These are phyloP conservation scores for Cyberlindnera japonica DNA, from an alignment of 805 yeast genomes.

Conservation along the genomic window DNA sequence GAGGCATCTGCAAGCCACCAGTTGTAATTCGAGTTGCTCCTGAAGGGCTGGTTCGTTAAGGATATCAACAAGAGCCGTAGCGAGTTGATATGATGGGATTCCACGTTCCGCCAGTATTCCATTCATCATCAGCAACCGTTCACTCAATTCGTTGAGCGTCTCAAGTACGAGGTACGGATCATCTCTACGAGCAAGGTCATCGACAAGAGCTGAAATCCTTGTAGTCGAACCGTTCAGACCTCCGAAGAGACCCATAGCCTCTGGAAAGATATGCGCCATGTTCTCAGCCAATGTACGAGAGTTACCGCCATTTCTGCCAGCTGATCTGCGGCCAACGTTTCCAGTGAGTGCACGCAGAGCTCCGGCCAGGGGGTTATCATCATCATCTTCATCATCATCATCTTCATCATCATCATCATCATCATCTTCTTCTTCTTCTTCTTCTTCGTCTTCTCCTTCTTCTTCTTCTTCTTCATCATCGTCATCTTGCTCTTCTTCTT, in stretches of 20 bases:
- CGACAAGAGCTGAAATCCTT: conserved; percentile 25
- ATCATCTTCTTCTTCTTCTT: conserved; percentile 23
- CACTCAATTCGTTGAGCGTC: conserved; percentile 61
- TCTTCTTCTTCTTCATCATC: conserved; percentile 25
- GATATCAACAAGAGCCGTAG: conserved; percentile 52
- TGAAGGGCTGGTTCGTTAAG: conserved; percentile 53
- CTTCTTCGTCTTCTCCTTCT: conserved; percentile 23
- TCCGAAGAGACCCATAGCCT: conserved; percentile 33
- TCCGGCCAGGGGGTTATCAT: conserved; percentile 25
- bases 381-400: conserved; percentile 19
- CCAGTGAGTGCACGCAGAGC: conserved; percentile 27
- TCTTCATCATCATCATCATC: conserved; percentile 27
- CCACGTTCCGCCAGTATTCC: conserved; percentile 56
- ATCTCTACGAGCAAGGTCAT: conserved; percentile 28
- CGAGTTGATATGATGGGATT: conserved; percentile 56
- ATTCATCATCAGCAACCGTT: conserved; percentile 64
- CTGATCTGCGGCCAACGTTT: conserved; percentile 15
- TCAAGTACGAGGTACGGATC: conserved; percentile 63
- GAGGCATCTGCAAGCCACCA: conserved; percentile 79
- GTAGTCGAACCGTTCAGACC: conserved; percentile 22
- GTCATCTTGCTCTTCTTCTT: conserved; percentile 25
- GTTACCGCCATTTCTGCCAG: conserved; percentile 18
- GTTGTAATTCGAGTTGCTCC: conserved; percentile 73
- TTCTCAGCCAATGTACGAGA: conserved; percentile 21
- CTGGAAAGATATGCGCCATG: conserved; percentile 37